Base-by-base conservation (phyloP, 331 rosid species). In the Prunus yedoensis region DNA sequence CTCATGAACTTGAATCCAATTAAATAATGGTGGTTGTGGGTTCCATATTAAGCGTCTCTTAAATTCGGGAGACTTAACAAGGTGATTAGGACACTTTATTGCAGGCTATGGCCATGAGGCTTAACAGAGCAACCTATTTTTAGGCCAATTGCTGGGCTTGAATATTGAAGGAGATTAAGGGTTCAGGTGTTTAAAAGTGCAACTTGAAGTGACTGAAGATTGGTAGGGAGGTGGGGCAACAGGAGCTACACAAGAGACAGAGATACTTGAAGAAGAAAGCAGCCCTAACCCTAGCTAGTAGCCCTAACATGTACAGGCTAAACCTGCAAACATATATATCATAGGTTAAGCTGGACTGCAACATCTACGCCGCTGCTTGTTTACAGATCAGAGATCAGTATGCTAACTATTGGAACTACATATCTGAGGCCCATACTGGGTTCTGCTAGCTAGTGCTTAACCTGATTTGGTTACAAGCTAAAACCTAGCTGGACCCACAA, bases 131-230 rank as follows among this genome's bases (percentile, higher is more conserved):
- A 35, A 71, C 57, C 74, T 66, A 45, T 30, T 16, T 70, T 76
- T 76, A 21, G 60, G 74, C 74, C 80, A 71, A 71, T 30, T 70
- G 45, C 75, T 43, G 80, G 65, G 75, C 30, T 10, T 38, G 75
- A 62, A 47, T 8, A 64, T 57, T 59, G 62, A 62, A 56, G 75
- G 43, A 49, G 81, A 54, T 78, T 81, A 66, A 64, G 70, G 66
- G 53, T 62, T 85, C 89, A 85, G 87, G 71, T 82, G 74, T 87
- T 76, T 69, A 77, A 82, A 82, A 79, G 79, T 77, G 83, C 77
- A 85, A 80, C 53, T 51, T 79, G 86, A 82, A 74, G 74, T 68
- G 85, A 82, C 61, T 41, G 80, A 68, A 62, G 46, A 52, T n/a
- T 5, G 56, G 16, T 11, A n/a, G 56, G 25, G 4, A 41, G 60